phyloP scores from a whole-genome alignment of 2,329 filamentous ascomycete genomes.

The Coniochaeta prunicola region DNA sequence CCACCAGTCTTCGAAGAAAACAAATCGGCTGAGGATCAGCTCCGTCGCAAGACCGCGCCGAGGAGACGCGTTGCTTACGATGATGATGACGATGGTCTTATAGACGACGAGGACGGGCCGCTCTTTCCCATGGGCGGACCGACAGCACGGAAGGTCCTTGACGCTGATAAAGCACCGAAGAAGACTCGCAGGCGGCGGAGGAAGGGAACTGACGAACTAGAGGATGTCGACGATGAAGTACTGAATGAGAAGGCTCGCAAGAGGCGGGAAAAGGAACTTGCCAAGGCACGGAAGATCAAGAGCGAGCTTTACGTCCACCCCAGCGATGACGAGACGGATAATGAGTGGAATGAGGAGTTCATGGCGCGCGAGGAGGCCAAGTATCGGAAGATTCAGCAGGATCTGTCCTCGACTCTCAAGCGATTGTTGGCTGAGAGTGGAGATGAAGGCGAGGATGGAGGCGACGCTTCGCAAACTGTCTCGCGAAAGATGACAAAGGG shows the following conservation, averaged over 20 bases:
- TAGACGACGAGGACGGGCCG: conserved; percentile 35
- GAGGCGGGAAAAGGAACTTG: conserved; percentile 61
- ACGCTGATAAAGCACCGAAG: conserved; percentile 50
- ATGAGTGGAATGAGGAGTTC: conserved; percentile 62
- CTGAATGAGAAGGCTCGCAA: conserved; percentile 56
- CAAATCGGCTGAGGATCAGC: conserved; percentile 64
- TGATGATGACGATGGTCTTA: conserved; percentile 58
- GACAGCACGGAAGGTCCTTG: conserved; percentile 44
- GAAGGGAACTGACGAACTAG: conserved; percentile 28
- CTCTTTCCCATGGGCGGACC: conserved; percentile 66
- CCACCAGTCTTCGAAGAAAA: conserved; percentile 74
- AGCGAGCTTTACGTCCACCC: conserved; percentile 73
- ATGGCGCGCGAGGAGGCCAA: conserved; percentile 67
- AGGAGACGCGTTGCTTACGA: conserved; percentile 58
- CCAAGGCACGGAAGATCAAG: conserved; percentile 75
- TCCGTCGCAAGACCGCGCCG: conserved; percentile 61
- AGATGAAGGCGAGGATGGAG: conserved; percentile 7
- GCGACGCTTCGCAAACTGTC: background rate
- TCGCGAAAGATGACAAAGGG: conserved; percentile 15
- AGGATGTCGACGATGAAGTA: conserved; percentile 44
- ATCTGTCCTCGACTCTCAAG: conserved; percentile 13
- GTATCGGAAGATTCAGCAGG: conserved; percentile 32
- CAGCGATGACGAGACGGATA: conserved; percentile 87
- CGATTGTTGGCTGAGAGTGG: conserved; percentile 10
- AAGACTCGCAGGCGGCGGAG: conserved; percentile 52